Conservation (phyloP, 1,284 basidiomycete genomes). For the Ustilago nuda region DNA sequence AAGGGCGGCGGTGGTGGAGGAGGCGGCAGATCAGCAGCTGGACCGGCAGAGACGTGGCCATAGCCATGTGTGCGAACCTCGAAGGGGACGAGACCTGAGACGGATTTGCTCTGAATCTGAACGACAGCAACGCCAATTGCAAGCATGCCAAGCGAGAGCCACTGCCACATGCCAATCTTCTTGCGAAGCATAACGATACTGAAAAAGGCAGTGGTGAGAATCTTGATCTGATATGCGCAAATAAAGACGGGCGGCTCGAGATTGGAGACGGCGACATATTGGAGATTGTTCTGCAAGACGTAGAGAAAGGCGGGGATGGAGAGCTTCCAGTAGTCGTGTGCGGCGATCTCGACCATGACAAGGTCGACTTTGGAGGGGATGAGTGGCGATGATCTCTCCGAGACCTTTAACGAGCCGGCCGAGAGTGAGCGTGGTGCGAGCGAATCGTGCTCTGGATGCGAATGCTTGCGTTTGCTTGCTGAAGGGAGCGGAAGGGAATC, state of each 20-base stretch:
- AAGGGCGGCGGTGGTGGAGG: slow-evolving; percentile 63
- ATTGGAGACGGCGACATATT: slow-evolving; percentile 92
- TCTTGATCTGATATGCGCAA: slow-evolving; percentile 75
- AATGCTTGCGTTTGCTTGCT: slow-evolving; percentile 19
- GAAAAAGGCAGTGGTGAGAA: slow-evolving; percentile 94
- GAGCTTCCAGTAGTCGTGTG: slow-evolving; percentile 91
- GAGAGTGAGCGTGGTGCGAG: slow-evolving; percentile 11
- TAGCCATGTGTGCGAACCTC: slow-evolving; percentile 49
- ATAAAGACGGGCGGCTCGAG: slow-evolving; percentile 94
- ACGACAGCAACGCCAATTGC: slow-evolving; percentile 92
- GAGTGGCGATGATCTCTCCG: neutral
- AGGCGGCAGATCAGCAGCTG: slow-evolving; percentile 36
- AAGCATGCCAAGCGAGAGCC: slow-evolving; percentile 84
- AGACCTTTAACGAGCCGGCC: neutral
- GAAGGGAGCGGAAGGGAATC: slow-evolving; percentile 37
- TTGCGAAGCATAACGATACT: slow-evolving; percentile 89
- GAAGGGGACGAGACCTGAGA: slow-evolving; percentile 49
- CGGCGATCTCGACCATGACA: slow-evolving; percentile 70
- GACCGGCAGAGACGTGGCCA: slow-evolving; percentile 42
- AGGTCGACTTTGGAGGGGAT: slow-evolving; percentile 22
- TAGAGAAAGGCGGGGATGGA: slow-evolving; percentile 96
- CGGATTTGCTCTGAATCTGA: slow-evolving; percentile 74
- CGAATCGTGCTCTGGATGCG: slow-evolving; percentile 18
- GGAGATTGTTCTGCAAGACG: slow-evolving; percentile 87
- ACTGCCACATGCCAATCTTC: slow-evolving; percentile 80